Conservation (phyloP, 768 basidiomycete species). For the Kwoniella sp. region DNA sequence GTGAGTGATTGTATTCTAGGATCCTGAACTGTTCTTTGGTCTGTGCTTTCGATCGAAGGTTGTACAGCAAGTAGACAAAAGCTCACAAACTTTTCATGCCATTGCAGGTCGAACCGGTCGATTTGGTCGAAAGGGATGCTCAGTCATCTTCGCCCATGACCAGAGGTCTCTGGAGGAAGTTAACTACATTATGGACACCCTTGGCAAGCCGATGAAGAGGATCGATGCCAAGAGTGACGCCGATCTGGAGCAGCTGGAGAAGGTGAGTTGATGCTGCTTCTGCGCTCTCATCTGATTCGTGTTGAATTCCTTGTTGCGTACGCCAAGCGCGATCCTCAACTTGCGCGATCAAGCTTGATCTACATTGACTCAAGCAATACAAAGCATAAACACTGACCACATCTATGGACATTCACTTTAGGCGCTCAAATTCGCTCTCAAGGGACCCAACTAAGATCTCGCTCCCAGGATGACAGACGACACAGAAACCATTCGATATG, state of each 20-base stretch:
- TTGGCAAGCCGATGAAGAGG: constrained; percentile 75
- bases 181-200: constrained; percentile 79
- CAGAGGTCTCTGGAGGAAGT: constrained; percentile 83
- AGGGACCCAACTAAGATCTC: too few species aligned
- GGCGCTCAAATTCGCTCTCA: too few species aligned
- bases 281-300: neutral
- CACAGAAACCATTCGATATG: too few species aligned
- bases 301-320: too few species aligned
- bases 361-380: too few species aligned
- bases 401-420: too few species aligned
- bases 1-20: constrained; percentile 59
- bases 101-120: constrained; percentile 87
- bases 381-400: too few species aligned
- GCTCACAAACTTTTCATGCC: neutral
- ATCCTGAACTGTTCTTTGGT: too few species aligned
- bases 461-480: too few species aligned
- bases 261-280: constrained; percentile 61
- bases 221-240: constrained; percentile 69
- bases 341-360: too few species aligned
- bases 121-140: constrained; percentile 94
- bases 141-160: constrained; percentile 97
- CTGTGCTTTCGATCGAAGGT: neutral
- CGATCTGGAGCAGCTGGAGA: constrained; percentile 91
- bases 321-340: too few species aligned
- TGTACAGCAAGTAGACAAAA: neutral